Evolutionary conservation across 176 grass and related monocot genomes (phyloP).

Genomic region (Thalia dealbata): DNA sequence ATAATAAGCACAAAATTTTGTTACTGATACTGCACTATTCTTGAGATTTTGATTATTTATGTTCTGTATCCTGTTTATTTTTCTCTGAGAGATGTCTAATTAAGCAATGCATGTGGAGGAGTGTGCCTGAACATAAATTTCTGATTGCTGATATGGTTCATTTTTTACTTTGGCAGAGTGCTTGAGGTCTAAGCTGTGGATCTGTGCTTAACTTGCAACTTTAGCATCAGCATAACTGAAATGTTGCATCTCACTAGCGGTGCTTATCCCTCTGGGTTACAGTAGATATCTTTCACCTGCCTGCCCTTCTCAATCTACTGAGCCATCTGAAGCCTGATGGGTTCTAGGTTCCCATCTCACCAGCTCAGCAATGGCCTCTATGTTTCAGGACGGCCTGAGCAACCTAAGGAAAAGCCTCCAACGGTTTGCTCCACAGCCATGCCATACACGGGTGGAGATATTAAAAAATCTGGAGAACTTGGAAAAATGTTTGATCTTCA

Average conservation of each 20-base stretch:
- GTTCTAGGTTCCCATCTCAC: slow-evolving; percentile 75
- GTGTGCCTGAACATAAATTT: not conserved
- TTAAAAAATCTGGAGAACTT: slow-evolving; percentile 92
- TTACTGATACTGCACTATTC: not conserved
- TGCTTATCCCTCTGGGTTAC: not conserved
- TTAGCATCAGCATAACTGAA: not conserved
- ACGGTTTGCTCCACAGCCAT: slow-evolving; percentile 64
- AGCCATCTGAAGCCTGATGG: slow-evolving; percentile 40
- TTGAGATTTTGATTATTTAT: not conserved
- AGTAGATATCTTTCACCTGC: not conserved
- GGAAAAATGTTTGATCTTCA: slow-evolving; percentile 99
- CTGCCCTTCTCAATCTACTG: slow-evolving; percentile 16
- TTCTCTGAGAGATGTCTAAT: not conserved
- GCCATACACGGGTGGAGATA: slow-evolving; percentile 96
- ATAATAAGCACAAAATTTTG: not conserved
- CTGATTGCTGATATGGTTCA: not conserved
- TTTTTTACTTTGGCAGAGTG: not conserved
- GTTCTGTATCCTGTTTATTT: not conserved
- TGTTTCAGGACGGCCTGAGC: slow-evolving; percentile 83
- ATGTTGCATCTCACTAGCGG: not conserved
- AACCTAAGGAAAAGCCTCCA: slow-evolving; percentile 80
- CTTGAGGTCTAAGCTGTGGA: not conserved
- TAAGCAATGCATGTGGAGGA: not conserved
- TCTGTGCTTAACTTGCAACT: not conserved
- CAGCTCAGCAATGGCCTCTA: slow-evolving; percentile 93